Percentiles rank a stretch among this genome's conserved stretches.
These are phyloP conservation scores for Passiflora organensis DNA, from an alignment of 345 rosid genomes.

Conservation along the genomic window DNA sequence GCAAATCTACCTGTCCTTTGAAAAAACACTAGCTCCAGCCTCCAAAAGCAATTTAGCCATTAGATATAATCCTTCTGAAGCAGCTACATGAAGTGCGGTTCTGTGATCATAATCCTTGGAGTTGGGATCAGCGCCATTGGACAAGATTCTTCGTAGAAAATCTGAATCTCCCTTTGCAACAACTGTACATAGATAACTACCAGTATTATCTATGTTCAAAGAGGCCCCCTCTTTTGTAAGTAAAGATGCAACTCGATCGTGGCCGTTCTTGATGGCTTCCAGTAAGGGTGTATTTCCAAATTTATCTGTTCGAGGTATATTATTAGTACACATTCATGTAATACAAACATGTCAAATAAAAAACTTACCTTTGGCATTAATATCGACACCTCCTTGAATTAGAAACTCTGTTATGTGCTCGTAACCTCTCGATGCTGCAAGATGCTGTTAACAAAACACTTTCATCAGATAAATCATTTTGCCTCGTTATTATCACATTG, in stretches of 20 bases:
- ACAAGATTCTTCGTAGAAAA: conserved; percentile 60
- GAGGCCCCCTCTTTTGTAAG: conserved; percentile 68
- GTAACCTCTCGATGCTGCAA: conserved; percentile 77
- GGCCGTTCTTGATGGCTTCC: conserved; percentile 81
- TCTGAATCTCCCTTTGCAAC: conserved; percentile 78
- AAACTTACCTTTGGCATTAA: conserved; percentile 62
- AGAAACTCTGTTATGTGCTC: conserved; percentile 67
- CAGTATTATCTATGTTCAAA: conserved; percentile 62
- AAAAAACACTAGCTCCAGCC: conserved; percentile 70
- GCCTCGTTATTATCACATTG: background rate
- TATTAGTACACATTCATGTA: background rate
- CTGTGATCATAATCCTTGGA: conserved; percentile 80
- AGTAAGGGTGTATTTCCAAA: conserved; percentile 81
- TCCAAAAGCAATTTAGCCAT: conserved; percentile 76
- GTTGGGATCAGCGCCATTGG: conserved; percentile 74
- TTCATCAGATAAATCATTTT: conserved; percentile 2
- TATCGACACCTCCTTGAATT: conserved; percentile 52
- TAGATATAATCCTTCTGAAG: conserved; percentile 73
- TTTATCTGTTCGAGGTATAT: conserved; percentile 44
- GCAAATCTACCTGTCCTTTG: conserved; percentile 66
- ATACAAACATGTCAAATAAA: background rate
- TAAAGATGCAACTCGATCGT: conserved; percentile 53
- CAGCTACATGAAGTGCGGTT: conserved; percentile 89
- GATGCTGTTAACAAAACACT: conserved; percentile 55
- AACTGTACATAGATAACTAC: conserved; percentile 59